These are phyloP conservation scores for Amphibolis antarctica DNA, from an alignment of 106 monocot genomes.

Conservation along the genomic window DNA sequence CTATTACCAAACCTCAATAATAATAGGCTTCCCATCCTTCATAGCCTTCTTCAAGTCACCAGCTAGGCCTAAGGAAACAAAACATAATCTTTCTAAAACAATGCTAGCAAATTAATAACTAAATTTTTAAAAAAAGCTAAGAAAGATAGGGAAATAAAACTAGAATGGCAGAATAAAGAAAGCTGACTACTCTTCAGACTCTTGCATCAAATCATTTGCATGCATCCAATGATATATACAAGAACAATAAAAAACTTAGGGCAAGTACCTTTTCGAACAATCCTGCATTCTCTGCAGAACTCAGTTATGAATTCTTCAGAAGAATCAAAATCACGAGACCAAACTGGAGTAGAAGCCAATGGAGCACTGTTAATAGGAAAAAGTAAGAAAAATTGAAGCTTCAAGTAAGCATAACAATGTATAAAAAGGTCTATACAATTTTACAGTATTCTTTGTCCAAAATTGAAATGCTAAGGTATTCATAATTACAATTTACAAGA, in stretches of 20 bases:
- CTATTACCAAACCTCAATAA: slow-evolving; percentile 68
- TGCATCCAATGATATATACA: no score
- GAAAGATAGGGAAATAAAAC: no score
- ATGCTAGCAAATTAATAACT: neutral
- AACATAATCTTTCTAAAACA: neutral
- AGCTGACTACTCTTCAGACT: no score
- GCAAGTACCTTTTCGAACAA: slow-evolving; percentile 84
- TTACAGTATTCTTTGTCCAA: no score
- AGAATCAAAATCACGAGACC: slow-evolving; percentile 86
- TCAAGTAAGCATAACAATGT: neutral
- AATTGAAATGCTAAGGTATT: no score
- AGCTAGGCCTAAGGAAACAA: slow-evolving; percentile 59
- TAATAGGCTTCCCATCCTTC: slow-evolving; percentile 99
- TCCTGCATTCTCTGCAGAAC: slow-evolving; percentile 97
- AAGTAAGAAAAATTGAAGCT: neutral
- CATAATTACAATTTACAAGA: neutral
- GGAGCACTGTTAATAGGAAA: slow-evolving; percentile 48
- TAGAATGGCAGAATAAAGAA: no score
- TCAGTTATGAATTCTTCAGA: slow-evolving; percentile 98
- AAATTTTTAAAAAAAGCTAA: no score
- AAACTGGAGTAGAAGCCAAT: slow-evolving; percentile 79
- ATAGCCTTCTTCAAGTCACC: slow-evolving; percentile 99
- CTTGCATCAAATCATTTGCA: no score
- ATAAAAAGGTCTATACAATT: neutral
- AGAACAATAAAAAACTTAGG: neutral